Conservation (phyloP, 2,329 filamentous ascomycete genomes). For the Colletotrichum gloeosporioides region DNA sequence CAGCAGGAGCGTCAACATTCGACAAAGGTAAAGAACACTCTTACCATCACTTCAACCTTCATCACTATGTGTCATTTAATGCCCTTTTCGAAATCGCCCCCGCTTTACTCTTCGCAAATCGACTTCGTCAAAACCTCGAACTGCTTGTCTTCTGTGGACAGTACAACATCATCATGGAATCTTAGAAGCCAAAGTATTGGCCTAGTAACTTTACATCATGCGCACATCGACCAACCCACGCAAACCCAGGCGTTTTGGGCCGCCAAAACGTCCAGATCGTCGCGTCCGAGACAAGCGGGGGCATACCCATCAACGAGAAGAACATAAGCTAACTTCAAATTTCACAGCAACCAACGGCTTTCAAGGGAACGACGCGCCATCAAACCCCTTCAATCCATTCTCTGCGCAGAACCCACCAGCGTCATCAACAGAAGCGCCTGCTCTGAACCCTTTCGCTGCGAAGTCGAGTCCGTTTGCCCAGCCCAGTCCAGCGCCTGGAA, state of each 20-base stretch:
- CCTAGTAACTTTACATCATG: rapidly evolving
- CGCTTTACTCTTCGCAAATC: not conserved
- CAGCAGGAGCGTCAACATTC: not conserved
- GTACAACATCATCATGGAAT: not conserved
- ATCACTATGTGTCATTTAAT: not conserved
- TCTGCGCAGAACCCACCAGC: not conserved
- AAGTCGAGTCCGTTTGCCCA: not conserved
- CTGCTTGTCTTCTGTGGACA: not conserved
- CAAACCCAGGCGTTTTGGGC: not conserved
- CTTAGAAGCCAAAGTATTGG: not conserved
- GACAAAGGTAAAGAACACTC: constrained; percentile 14
- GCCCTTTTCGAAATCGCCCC: not conserved
- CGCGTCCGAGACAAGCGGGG: not conserved
- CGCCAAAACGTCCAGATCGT: not conserved
- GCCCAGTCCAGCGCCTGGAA: not conserved
- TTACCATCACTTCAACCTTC: not conserved
- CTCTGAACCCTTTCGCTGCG: constrained; percentile 6
- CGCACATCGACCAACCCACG: not conserved
- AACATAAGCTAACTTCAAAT: constrained; percentile 7
- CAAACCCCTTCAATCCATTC: constrained; percentile 10
- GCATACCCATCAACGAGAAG: not conserved
- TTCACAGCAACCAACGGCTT: not conserved
- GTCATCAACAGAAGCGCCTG: not conserved
- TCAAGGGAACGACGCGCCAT: not conserved
- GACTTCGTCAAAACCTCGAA: not conserved